Percentiles rank a stretch among this genome's conserved stretches.
These are phyloP conservation scores for Durio zibethinus DNA, from an alignment of 345 rosid genomes.

Conservation along the genomic window DNA sequence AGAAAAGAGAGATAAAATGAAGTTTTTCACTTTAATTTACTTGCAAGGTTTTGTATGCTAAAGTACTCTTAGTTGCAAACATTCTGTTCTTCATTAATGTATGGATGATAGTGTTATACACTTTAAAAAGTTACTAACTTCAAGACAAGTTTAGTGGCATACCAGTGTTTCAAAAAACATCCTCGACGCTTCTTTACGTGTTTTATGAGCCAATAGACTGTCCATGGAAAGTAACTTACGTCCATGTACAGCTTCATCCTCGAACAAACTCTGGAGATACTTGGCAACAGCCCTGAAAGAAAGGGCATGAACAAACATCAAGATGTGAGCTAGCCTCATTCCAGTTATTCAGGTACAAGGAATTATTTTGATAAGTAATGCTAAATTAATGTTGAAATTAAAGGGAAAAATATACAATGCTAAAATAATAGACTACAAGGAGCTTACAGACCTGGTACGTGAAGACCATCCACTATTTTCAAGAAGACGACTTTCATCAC, in stretches of 20 bases:
- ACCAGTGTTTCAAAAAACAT: constrained; percentile 99
- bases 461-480: constrained; percentile 99
- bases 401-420: not conserved
- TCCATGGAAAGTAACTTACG: constrained; percentile 57
- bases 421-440: not conserved
- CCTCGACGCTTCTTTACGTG: constrained; percentile 97
- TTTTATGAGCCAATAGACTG: constrained; percentile 75
- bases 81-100: not conserved
- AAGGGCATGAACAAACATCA: constrained; percentile 8
- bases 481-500: constrained; percentile 59
- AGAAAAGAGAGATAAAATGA: not conserved
- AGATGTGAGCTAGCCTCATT: not conserved
- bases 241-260: constrained; percentile 60
- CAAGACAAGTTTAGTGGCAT: constrained; percentile 26
- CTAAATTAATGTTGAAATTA: not conserved
- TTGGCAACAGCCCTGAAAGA: constrained; percentile 84
- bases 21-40: not conserved
- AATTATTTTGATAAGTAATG: not conserved
- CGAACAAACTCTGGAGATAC: constrained; percentile 73
- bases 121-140: not conserved
- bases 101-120: not conserved
- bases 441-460: constrained; percentile 73
- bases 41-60: not conserved
- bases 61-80: not conserved
- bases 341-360: not conserved